phyloP scores from a whole-genome alignment of 108 stramenopile species.

The Fistulifera pelliculosa region DNA sequence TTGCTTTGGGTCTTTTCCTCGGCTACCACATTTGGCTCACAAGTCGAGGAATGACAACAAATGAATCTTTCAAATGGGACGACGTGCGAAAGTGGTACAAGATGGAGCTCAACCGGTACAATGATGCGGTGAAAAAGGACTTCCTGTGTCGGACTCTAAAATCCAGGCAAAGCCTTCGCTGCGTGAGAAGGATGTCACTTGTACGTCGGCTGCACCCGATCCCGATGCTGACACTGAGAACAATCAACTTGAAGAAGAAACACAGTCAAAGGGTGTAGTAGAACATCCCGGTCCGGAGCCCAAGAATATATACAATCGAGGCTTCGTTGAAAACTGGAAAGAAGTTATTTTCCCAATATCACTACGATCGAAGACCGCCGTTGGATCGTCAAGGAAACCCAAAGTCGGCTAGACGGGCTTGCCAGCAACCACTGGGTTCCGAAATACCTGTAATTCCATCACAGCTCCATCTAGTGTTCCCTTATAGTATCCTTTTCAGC shows the following conservation, averaged over 20 bases:
- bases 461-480: conserved; percentile 25
- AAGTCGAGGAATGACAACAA: conserved; percentile 67
- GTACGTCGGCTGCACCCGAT: neutral
- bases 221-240: neutral
- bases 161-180: conserved; percentile 3
- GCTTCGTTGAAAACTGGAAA: conserved; percentile 61
- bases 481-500: conserved; percentile 25
- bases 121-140: conserved; percentile 46
- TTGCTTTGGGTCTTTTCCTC: conserved; percentile 48
- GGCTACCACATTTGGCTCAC: conserved; percentile 49
- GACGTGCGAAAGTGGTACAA: conserved; percentile 60
- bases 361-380: conserved; percentile 34
- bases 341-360: conserved; percentile 71
- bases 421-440: conserved; percentile 3
- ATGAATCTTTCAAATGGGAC: conserved; percentile 81
- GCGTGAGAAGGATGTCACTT: conserved; percentile 7
- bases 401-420: neutral
- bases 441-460: conserved; percentile 28
- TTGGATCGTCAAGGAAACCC: conserved; percentile 11
- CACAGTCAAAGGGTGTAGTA: conserved; percentile 17
- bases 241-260: neutral
- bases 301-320: conserved; percentile 57
- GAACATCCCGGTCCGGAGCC: conserved; percentile 72
- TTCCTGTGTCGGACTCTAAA: neutral
- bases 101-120: conserved; percentile 35